Evolutionary conservation across 441 rosid genomes (phyloP).

Genomic region (Aleurites moluccanus): DNA sequence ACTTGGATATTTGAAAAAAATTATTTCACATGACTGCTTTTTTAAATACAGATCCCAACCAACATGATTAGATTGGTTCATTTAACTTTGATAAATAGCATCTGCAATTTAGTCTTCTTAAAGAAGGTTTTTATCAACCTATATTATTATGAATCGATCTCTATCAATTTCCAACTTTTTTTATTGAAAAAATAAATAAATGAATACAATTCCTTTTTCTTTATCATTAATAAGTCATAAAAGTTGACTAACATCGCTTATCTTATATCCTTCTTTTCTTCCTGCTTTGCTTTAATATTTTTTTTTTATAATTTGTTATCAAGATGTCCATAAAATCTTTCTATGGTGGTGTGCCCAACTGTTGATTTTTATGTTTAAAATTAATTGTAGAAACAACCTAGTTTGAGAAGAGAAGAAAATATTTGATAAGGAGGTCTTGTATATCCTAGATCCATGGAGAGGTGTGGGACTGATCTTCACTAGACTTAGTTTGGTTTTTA

Average conservation of each 20-base stretch:
- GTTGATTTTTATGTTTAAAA: too few relatives aligned
- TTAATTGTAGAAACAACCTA: too few relatives aligned
- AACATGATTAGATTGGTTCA: slow-evolving; percentile 38
- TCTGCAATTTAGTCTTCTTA: slow-evolving; percentile 16
- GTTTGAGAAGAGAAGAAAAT: too few relatives aligned
- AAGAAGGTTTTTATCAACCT: slow-evolving; percentile 20
- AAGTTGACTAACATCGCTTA: slow-evolving; percentile 24
- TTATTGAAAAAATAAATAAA: slow-evolving; percentile 12
- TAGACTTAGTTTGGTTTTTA: too few relatives aligned
- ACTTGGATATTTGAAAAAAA: slow-evolving; percentile 30
- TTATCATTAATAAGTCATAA: slow-evolving; percentile 24
- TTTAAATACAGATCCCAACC: slow-evolving; percentile 22
- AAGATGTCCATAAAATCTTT: not conserved
- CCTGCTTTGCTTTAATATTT: slow-evolving; percentile 9
- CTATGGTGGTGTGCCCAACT: too few relatives aligned
- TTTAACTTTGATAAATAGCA: slow-evolving; percentile 30
- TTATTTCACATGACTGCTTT: slow-evolving; percentile 21
- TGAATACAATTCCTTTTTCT: not conserved
- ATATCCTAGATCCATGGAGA: too few relatives aligned
- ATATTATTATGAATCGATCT: slow-evolving; percentile 18
- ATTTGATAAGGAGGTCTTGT: too few relatives aligned
- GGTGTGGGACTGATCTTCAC: too few relatives aligned
- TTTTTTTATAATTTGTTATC: not conserved
- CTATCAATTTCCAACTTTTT: slow-evolving; percentile 20
- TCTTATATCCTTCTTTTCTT: not conserved